phyloP scores from a whole-genome alignment of 2,329 filamentous ascomycete genomes.

The Alternaria conjuncta region DNA sequence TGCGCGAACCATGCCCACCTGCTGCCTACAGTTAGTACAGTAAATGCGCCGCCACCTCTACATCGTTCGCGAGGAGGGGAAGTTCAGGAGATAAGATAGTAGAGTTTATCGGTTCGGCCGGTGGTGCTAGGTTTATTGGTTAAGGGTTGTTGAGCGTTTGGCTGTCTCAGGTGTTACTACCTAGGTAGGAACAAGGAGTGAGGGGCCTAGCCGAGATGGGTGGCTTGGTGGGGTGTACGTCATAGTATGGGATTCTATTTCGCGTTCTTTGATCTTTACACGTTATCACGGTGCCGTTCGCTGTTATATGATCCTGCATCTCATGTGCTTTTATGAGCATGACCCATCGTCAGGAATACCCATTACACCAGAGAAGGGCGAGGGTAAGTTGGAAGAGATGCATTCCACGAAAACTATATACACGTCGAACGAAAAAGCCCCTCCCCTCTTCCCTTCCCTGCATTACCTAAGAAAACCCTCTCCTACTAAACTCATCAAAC shows the following conservation, averaged over 20 bases:
- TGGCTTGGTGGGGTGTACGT: conserved; percentile 16
- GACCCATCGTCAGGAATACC: too few relatives aligned
- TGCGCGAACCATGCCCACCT: background rate
- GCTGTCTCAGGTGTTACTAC: background rate
- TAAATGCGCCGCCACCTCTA: too few relatives aligned
- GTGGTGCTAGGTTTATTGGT: background rate
- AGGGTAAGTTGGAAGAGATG: too few relatives aligned
- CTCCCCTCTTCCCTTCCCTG: background rate
- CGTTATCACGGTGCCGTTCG: too few relatives aligned
- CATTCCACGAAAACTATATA: background rate
- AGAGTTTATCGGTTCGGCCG: background rate
- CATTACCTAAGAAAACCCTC: background rate
- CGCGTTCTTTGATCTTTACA: too few relatives aligned
- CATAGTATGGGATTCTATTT: conserved; percentile 11
- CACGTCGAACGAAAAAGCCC: background rate
- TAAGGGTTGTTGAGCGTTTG: conserved; percentile 3
- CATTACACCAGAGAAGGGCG: too few relatives aligned
- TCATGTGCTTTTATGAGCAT: too few relatives aligned
- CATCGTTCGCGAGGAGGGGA: background rate
- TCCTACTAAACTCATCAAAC: background rate
- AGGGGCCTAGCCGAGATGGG: conserved; percentile 18
- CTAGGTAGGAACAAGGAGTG: too few relatives aligned
- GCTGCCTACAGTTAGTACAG: too few relatives aligned
- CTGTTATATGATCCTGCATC: too few relatives aligned
- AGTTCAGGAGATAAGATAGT: background rate